phyloP scores from a whole-genome alignment of 768 basidiomycete species.

The Boletus tomentosulus region DNA sequence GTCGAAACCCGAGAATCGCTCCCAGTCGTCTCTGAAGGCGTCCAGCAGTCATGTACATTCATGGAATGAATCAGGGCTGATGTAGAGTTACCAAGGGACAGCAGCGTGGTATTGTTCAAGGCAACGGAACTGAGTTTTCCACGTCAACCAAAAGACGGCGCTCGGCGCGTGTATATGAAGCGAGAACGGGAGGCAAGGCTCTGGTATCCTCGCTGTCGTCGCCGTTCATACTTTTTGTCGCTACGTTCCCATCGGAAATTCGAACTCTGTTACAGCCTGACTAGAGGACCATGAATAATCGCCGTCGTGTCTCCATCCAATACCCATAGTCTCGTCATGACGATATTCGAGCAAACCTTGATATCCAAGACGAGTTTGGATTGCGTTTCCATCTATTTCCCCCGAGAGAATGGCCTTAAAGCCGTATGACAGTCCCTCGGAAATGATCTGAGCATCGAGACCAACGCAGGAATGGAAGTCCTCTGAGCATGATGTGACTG shows the following conservation, averaged over 20 bases:
- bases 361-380: background rate
- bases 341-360: background rate
- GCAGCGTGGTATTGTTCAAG: background rate
- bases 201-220: background rate
- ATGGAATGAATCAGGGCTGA: background rate
- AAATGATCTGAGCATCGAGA: background rate
- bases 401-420: background rate
- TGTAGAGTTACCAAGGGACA: too few species aligned
- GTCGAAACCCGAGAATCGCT: background rate
- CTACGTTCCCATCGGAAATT: slow-evolving; percentile 3
- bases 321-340: background rate
- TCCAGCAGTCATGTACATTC: background rate
- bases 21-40: background rate
- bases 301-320: background rate
- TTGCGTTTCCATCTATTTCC: background rate
- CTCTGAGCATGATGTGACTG: background rate
- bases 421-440: background rate
- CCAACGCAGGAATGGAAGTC: background rate
- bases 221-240: background rate
- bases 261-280: background rate
- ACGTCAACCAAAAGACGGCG: background rate
- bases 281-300: background rate
- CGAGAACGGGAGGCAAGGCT: background rate
- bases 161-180: background rate
- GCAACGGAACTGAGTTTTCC: background rate